A percentile compares a stretch with the other conserved stretches of the same genome.
Conservation (phyloP, 257 asterid species). For the Anisodus tanguticus region DNA sequence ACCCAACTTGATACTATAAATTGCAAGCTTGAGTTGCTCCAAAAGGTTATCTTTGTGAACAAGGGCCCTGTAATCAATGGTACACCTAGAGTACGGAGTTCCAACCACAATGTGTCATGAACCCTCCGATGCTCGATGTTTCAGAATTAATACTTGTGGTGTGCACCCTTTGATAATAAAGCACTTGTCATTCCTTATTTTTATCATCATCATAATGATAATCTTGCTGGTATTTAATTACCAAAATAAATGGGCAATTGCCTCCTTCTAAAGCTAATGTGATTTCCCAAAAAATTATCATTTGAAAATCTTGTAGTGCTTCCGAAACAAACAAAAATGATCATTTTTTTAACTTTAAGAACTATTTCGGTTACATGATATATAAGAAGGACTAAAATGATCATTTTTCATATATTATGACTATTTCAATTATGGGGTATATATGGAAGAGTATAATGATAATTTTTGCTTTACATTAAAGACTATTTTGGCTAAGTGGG, state of each 20-base stretch:
- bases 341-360: no score
- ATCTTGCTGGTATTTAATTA: background rate
- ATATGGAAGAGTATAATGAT: no score
- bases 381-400: no score
- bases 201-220: background rate
- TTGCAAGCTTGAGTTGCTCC: background rate
- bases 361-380: no score
- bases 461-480: no score
- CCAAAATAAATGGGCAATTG: background rate
- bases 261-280: no score
- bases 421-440: no score
- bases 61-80: background rate
- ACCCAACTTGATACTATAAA: background rate
- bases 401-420: no score
- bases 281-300: no score
- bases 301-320: no score
- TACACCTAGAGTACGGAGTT: background rate
- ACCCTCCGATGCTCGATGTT: background rate
- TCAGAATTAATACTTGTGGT: background rate
- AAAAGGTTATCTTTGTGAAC: background rate
- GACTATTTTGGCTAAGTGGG: no score
- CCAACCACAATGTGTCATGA: background rate
- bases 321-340: no score
- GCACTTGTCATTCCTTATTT: background rate
- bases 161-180: background rate